phyloP scores from a whole-genome alignment of 305 asterid genomes.

The Solanum chacoense region DNA sequence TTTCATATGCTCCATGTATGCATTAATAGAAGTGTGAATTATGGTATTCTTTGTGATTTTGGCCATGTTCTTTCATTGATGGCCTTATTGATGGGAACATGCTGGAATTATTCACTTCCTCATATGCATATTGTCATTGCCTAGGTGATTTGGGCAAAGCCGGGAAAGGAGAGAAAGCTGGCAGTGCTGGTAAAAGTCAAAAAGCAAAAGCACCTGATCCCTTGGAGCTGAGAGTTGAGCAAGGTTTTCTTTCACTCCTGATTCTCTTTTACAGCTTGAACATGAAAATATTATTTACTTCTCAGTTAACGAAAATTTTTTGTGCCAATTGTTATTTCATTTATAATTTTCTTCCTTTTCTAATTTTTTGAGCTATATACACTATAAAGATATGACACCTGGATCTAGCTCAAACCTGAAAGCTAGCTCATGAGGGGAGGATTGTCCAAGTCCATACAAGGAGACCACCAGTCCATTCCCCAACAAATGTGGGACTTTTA shows the following conservation, averaged over 20 bases:
- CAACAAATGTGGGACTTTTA: not conserved
- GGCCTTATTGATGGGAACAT: not conserved
- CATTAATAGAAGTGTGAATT: not conserved
- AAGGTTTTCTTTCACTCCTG: constrained; percentile 31
- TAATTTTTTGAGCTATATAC: not conserved
- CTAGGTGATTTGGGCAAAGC: constrained; percentile 32
- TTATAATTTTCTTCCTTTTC: not conserved
- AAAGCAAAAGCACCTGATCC: constrained; percentile 35
- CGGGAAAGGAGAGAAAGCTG: constrained; percentile 47
- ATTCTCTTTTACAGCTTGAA: not conserved
- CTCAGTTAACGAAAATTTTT: not conserved
- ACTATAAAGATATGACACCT: not conserved
- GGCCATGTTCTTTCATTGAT: not conserved
- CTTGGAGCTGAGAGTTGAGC: constrained; percentile 38
- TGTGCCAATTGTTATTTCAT: not conserved
- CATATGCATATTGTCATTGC: constrained; percentile 2
- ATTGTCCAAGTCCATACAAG: not conserved
- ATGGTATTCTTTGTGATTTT: not conserved
- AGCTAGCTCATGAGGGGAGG: not conserved
- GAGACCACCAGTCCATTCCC: not conserved
- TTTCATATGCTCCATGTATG: not conserved
- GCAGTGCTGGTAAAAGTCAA: constrained; percentile 41
- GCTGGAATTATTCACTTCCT: not conserved
- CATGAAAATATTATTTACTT: not conserved
- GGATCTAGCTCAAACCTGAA: not conserved